Evolutionary conservation across 2,329 filamentous ascomycete species (phyloP).

Genomic region (Scorias spongiosa): DNA sequence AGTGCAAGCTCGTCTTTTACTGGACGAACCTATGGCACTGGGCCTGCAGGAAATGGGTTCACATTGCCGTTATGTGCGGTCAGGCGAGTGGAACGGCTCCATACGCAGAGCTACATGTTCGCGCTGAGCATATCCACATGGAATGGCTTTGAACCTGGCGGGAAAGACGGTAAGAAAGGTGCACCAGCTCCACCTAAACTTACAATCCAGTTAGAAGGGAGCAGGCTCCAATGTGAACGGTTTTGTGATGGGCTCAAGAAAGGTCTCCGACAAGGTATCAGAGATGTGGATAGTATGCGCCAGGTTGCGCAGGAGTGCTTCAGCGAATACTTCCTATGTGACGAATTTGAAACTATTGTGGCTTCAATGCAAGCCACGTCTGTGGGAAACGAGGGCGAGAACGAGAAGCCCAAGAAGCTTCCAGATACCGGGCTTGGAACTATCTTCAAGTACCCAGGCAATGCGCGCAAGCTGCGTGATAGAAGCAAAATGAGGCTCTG

Average conservation of each 20-base stretch:
- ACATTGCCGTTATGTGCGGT: conserved; percentile 86
- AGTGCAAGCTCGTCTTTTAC: conserved; percentile 73
- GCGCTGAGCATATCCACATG: conserved; percentile 89
- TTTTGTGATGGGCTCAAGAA: conserved; percentile 95
- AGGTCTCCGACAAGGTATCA: conserved; percentile 71
- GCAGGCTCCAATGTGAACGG: conserved; percentile 74
- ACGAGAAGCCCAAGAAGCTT: conserved; percentile 26
- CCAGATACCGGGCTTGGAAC: conserved; percentile 92
- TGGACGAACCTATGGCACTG: conserved; percentile 82
- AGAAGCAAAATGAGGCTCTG: conserved; percentile 94
- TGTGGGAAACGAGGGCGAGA: conserved; percentile 17
- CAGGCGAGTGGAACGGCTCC: conserved; percentile 76
- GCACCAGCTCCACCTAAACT: conserved; percentile 65
- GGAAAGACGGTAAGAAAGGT: conserved; percentile 30
- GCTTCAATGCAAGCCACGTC: conserved; percentile 24
- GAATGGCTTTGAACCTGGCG: conserved; percentile 52
- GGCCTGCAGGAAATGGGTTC: conserved; percentile 89
- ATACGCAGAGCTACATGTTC: conserved; percentile 85
- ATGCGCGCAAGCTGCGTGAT: conserved; percentile 84
- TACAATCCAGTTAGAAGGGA: conserved; percentile 80
- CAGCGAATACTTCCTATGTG: conserved; percentile 54
- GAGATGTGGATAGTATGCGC: conserved; percentile 72
- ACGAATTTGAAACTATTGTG: conserved; percentile 23
- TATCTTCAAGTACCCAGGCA: conserved; percentile 86
- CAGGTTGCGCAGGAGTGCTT: conserved; percentile 73